Percentiles rank a stretch among this genome's conserved stretches.
phyloP scores from a whole-genome alignment of 2,329 filamentous ascomycete species.

The Ophiobolus disseminans region DNA sequence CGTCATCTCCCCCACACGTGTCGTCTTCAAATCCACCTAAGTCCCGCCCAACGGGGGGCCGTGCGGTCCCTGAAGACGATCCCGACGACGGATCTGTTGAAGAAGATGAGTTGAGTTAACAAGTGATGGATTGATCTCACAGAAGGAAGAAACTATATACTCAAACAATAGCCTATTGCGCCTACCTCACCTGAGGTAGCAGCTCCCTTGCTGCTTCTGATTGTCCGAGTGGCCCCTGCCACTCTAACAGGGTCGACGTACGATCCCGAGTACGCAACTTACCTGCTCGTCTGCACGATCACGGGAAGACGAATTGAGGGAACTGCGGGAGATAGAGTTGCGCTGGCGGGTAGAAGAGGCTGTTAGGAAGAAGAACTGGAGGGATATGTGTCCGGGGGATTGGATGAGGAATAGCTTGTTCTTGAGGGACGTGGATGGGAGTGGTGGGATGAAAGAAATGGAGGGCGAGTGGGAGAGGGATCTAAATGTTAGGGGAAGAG shows the following conservation, averaged over 20 bases:
- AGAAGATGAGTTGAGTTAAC: too few species aligned
- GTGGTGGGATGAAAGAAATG: not conserved
- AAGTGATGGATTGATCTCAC: too few species aligned
- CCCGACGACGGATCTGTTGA: not conserved
- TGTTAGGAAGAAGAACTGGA: not conserved
- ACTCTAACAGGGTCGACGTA: too few species aligned
- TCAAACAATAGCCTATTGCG: too few species aligned
- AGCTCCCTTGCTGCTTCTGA: too few species aligned
- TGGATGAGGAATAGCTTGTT: conserved; percentile 1
- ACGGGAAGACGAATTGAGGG: not conserved
- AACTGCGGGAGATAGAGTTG: not conserved
- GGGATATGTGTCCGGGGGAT: not conserved
- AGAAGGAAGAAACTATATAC: too few species aligned
- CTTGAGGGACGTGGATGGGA: not conserved
- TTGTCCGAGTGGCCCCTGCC: too few species aligned
- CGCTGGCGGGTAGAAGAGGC: not conserved
- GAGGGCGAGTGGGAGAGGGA: not conserved
- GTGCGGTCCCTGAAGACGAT: not conserved
- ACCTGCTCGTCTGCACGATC: not conserved
- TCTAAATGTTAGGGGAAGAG: not conserved
- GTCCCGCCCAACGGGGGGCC: not conserved
- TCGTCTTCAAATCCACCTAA: not conserved
- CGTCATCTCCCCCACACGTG: not conserved
- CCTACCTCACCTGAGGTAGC: too few species aligned
- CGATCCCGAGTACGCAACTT: conserved; percentile 1